These are phyloP conservation scores for Candida sojae DNA, from an alignment of 1,139 yeast species.

Conservation along the genomic window DNA sequence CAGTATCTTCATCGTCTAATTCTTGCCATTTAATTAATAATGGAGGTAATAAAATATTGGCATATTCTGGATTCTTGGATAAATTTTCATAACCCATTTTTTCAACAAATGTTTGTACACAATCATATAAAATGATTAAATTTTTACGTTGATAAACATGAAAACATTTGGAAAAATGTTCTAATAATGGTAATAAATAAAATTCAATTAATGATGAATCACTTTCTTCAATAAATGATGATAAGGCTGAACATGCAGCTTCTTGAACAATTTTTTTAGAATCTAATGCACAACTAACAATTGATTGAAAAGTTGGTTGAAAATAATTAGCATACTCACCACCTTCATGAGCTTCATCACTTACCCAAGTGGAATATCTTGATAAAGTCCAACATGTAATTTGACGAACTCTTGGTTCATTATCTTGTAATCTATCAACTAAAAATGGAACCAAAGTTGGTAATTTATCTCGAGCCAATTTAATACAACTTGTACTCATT, in stretches of 20 bases:
- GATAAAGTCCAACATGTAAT: constrained; percentile 96
- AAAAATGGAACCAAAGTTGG: constrained; percentile 84
- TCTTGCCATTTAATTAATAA: constrained; percentile 76
- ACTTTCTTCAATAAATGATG: constrained; percentile 78
- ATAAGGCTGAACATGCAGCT: constrained; percentile 86
- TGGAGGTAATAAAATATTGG: constrained; percentile 74
- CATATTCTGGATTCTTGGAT: constrained; percentile 54
- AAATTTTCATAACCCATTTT: constrained; percentile 61
- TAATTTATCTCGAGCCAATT: constrained; percentile 67
- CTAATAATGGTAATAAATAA: constrained; percentile 55
- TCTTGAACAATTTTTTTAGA: constrained; percentile 90
- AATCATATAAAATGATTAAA: constrained; percentile 79
- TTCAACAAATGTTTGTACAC: constrained; percentile 89
- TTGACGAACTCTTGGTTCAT: constrained; percentile 84
- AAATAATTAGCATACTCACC: constrained; percentile 69
- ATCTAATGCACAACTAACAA: constrained; percentile 76
- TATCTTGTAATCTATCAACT: constrained; percentile 75
- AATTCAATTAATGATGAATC: constrained; percentile 62
- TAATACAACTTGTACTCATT: constrained; percentile 84
- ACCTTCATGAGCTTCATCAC: constrained; percentile 60
- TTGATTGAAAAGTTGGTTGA: constrained; percentile 75
- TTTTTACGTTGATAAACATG: constrained; percentile 78
- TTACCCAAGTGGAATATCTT: constrained; percentile 81
- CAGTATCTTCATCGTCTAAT: constrained; percentile 75
- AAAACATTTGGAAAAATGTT: constrained; percentile 75